These are phyloP conservation scores for Collariella sp. DNA, from an alignment of 495 filamentous ascomycete genomes.

Conservation along the genomic window DNA sequence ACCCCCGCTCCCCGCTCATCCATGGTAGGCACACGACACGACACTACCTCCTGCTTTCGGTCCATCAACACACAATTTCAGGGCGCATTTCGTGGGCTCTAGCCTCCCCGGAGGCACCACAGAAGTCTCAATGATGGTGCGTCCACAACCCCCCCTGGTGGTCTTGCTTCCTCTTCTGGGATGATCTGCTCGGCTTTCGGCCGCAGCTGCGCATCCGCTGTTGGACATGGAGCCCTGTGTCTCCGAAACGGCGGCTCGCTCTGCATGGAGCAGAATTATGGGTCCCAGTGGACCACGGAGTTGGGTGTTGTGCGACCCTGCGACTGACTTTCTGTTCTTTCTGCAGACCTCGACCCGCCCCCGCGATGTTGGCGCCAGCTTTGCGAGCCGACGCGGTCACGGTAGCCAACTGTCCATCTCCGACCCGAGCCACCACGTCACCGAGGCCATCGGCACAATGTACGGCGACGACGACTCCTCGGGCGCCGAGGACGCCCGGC, in stretches of 20 bases:
- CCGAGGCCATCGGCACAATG: conserved; percentile 92
- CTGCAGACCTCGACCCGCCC: conserved; percentile 47
- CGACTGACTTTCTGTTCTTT: conserved; percentile 17
- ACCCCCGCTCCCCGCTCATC: conserved; percentile 23
- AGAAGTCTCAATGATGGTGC: conserved; percentile 32
- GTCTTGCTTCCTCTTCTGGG: neutral
- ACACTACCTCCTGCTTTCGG: conserved; percentile 8
- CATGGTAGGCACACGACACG: conserved; percentile 32
- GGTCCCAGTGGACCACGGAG: conserved; percentile 24
- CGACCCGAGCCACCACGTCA: conserved; percentile 83
- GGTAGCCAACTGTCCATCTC: conserved; percentile 49
- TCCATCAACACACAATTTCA: conserved; percentile 13
- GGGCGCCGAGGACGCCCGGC: conserved; percentile 39
- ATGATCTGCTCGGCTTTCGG: conserved; percentile 14
- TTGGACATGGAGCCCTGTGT: conserved; percentile 11
- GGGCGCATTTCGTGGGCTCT: conserved; percentile 25
- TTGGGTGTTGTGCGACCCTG: conserved; percentile 3
- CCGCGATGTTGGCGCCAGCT: conserved; percentile 47
- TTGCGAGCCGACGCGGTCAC: conserved; percentile 48
- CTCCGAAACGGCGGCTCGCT: conserved; percentile 12
- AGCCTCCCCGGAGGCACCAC: conserved; percentile 32
- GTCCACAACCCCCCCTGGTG: conserved; percentile 11
- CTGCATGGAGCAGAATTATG: conserved; percentile 21
- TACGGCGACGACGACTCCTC: conserved; percentile 61
- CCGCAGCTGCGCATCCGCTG: conserved; percentile 4